Base-by-base conservation (phyloP, 2,329 filamentous ascomycete species). In the Colletotrichum sp. region DNA sequence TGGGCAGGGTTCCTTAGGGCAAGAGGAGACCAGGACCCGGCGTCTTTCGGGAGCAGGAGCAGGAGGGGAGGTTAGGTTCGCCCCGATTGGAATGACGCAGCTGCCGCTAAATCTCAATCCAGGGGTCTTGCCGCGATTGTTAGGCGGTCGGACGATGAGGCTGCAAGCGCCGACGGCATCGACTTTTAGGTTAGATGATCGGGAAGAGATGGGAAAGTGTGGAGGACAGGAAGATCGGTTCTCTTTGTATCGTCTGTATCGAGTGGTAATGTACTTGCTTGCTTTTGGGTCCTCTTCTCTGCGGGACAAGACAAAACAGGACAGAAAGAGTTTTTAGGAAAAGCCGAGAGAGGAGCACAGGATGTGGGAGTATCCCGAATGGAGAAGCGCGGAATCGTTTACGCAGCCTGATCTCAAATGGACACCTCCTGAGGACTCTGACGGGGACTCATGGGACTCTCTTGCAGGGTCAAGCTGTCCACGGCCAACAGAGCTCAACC, bases 181-280 rank as follows among this genome's bases (percentile, higher is more conserved):
- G 73, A 76, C 18, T 69, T 72, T 76, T 76, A 65, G 70, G 44
- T 65, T 69, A 30, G 36, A 65, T 13, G 69, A 76, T 76, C 73
- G 73, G 64, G 39, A 6, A 18, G 21, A 24, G 34, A 73, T 64
- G 63, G 57, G 26, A 73, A 72, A 64, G 26, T 59, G 32, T 32
- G 36, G 9, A 7, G n/a, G 49, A n/a, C 8, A 36, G 39, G 26
- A 69, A 15, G 63, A 63, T 16, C 32, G 39, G 34, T 59, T 44
- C 36, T 52, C 57, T 75, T 62, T 64, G 70, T 67, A 28, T 52
- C 26, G 57, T 75, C 39, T 64, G 70, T 57, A 28, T 52, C n/a
- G 57, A 68, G n/a, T 10, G 12, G 24, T 15, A 28, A 21, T 8
- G 49, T 30, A 28, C 44, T 49, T 49, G 18, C 44, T 49, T 49